These are phyloP conservation scores for Diplodia corticola DNA, from an alignment of 2,329 filamentous ascomycete species.

Conservation along the genomic window DNA sequence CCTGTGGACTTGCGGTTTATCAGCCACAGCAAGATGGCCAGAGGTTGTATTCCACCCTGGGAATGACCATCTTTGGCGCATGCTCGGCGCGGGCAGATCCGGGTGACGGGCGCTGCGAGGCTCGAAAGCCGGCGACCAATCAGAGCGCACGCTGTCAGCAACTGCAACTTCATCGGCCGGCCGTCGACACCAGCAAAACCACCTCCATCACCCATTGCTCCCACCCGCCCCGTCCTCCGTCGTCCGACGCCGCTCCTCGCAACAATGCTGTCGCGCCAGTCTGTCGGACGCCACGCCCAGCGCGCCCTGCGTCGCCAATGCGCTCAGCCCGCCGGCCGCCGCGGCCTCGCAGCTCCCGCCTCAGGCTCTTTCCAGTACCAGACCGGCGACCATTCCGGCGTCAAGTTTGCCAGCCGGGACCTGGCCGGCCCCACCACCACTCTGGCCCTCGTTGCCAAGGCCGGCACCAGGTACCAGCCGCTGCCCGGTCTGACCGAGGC, in stretches of 20 bases:
- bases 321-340: slow-evolving; percentile 56
- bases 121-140: slow-evolving; percentile 14
- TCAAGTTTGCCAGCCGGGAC: slow-evolving; percentile 93
- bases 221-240: slow-evolving; percentile 51
- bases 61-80: background rate
- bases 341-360: slow-evolving; percentile 66
- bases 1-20: too few species aligned
- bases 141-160: slow-evolving; percentile 14
- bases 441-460: slow-evolving; percentile 88
- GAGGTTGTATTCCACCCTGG: background rate
- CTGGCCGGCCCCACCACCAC: slow-evolving; percentile 85
- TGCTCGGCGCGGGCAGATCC: background rate
- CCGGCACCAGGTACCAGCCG: slow-evolving; percentile 89
- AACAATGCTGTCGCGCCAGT: slow-evolving; percentile 68
- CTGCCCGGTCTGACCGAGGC: slow-evolving; percentile 86
- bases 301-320: slow-evolving; percentile 61
- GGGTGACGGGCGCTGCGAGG: slow-evolving; percentile 5
- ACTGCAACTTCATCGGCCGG: slow-evolving; percentile 22
- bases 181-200: slow-evolving; percentile 39
- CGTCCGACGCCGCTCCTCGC: slow-evolving; percentile 34
- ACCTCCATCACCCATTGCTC: slow-evolving; percentile 45
- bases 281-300: slow-evolving; percentile 64
- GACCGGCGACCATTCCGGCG: slow-evolving; percentile 77
- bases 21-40: background rate
- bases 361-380: slow-evolving; percentile 84